These are phyloP conservation scores for Alternaria infectoria DNA, from an alignment of 2,329 filamentous ascomycete genomes.

Conservation along the genomic window DNA sequence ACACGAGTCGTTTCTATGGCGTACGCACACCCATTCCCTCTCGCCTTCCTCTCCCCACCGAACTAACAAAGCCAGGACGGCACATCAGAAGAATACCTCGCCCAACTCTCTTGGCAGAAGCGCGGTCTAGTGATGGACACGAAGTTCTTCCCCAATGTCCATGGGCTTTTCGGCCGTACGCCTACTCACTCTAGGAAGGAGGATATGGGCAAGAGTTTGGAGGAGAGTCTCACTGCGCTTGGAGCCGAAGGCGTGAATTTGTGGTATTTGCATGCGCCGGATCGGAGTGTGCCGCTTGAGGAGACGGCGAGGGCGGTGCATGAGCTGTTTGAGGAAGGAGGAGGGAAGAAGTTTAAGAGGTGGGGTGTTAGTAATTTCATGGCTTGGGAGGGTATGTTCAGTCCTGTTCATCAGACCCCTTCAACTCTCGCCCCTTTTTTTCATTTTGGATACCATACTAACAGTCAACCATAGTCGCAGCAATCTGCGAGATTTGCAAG, in stretches of 20 bases:
- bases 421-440: too few species aligned
- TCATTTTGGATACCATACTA: neutral
- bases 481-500: slow-evolving; percentile 55
- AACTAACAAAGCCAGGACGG: slow-evolving; percentile 19
- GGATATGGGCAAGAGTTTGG: slow-evolving; percentile 30
- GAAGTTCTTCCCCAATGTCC: slow-evolving; percentile 50
- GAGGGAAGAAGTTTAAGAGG: slow-evolving; percentile 45
- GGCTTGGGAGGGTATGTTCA: slow-evolving; percentile 24
- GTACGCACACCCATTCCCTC: neutral
- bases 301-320: slow-evolving; percentile 57
- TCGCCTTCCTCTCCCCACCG: neutral
- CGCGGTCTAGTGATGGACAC: slow-evolving; percentile 53
- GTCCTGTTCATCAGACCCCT: too few species aligned
- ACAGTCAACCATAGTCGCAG: slow-evolving; percentile 43
- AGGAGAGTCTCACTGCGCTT: slow-evolving; percentile 49
- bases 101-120: slow-evolving; percentile 46
- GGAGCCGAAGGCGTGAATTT: slow-evolving; percentile 47
- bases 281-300: slow-evolving; percentile 51
- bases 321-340: slow-evolving; percentile 53
- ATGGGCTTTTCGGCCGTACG: slow-evolving; percentile 11
- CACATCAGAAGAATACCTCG: slow-evolving; percentile 52
- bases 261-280: slow-evolving; percentile 57
- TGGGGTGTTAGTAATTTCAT: slow-evolving; percentile 57
- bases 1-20: slow-evolving; percentile 50
- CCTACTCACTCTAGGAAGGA: slow-evolving; percentile 45